Base-by-base conservation (phyloP, 2,329 filamentous ascomycete species). In the Aureobasidium sp. region DNA sequence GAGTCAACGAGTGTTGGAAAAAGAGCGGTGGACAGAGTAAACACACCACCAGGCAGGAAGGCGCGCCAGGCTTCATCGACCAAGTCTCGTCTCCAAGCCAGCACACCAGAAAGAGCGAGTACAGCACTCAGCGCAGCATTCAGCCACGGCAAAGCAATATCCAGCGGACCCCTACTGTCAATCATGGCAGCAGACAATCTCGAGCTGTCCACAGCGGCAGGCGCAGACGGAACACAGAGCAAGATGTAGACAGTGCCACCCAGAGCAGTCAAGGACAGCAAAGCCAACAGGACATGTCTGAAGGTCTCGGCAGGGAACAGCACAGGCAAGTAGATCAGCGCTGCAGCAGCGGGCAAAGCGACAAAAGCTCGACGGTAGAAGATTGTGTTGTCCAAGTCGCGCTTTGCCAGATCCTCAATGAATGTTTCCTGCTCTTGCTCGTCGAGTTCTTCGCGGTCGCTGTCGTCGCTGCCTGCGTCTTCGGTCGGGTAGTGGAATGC, bases 401-500 rank as follows among this genome's bases (percentile, higher is more conserved):
- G 75, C 39, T 72, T 69, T 39, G 78, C 71, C 35, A 90, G 82
- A 47, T 71, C 68, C 17, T 70, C 68, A 68, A 90, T 90, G 11
- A 89, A 77, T 53, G 75, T 70, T 68, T 89, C 86, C 77, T 90
- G 87, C 68, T 87, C 85, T 81, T 92, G 82, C 74, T 92, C 89
- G 71, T 94, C 90, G 64, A 94, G 78, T 61, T 85, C 82, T 66
- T 85, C 81, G 14, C 79, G 74, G 71, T 81, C 79, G 39, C 82
- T 78, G 48, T 77, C 76, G 42, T 83, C 79, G 42, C 77, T 76
- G 64, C 80, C 78, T n/a, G 39, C 79, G 52, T 81, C 79, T 68
- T 88, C 85, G 62, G 78, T 75, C 5, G 88, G 88, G 75, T 93
- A 94, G 64, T 82, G 83, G 75, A 95, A 94, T 9, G 89, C 87